Percentiles rank a stretch among this genome's conserved stretches.
Evolutionary conservation across 139 green algal species (phyloP).

Genomic region (Chlamydomonas eustigma): DNA sequence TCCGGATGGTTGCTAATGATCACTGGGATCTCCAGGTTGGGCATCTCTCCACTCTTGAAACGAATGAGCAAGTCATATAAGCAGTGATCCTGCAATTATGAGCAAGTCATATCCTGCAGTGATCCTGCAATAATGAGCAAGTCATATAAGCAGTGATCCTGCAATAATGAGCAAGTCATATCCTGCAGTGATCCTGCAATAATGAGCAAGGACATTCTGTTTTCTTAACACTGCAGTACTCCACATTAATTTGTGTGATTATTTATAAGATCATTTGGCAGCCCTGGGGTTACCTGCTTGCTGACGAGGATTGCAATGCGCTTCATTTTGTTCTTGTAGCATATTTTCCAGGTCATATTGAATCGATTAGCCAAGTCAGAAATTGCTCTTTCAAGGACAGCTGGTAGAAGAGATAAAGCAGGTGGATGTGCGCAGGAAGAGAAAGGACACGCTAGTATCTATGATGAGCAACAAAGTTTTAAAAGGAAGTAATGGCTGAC

Average conservation of each 20-base stretch:
- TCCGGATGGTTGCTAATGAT: slow-evolving; percentile 77
- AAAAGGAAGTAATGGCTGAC: background rate
- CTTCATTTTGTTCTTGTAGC: slow-evolving; percentile 54
- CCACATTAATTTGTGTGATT: too few relatives aligned
- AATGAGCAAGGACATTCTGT: slow-evolving; percentile 78
- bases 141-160: slow-evolving; percentile 79
- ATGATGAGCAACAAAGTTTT: too few relatives aligned
- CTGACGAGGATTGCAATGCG: slow-evolving; percentile 47
- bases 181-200: too few relatives aligned
- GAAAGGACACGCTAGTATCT: too few relatives aligned
- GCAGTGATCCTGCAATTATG: slow-evolving; percentile 61
- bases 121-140: too few relatives aligned
- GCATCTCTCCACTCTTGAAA: slow-evolving; percentile 53
- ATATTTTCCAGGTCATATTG: slow-evolving; percentile 55
- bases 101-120: too few relatives aligned
- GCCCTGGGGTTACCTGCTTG: slow-evolving; percentile 27
- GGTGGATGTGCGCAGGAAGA: background rate
- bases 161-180: too few relatives aligned
- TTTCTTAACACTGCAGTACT: too few relatives aligned
- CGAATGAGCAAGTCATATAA: slow-evolving; percentile 80
- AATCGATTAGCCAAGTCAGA: slow-evolving; percentile 56
- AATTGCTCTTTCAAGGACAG: slow-evolving; percentile 61
- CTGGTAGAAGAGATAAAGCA: slow-evolving; percentile 1
- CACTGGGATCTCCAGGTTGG: slow-evolving; percentile 52
- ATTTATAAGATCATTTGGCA: too few relatives aligned